Base-by-base conservation (phyloP, 495 filamentous ascomycete genomes). In the Clavariopsis aquatica region DNA sequence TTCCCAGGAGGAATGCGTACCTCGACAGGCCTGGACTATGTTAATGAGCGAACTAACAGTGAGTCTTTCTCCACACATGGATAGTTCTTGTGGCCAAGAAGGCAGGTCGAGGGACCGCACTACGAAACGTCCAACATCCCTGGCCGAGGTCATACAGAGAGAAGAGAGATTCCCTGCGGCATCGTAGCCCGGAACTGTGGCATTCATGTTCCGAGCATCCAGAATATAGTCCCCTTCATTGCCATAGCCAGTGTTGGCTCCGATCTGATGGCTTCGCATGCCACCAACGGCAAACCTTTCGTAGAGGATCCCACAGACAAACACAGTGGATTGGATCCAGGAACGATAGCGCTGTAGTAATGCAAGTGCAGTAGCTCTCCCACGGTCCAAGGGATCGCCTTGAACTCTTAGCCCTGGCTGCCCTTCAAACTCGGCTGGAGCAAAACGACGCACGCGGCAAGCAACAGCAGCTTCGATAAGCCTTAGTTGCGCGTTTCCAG, bases 351-450 rank as follows among this genome's bases (percentile, higher is more conserved):
- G 73, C 43, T 79, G 79, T 15, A 92, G 80, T 5, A 80, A 75
- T 20, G 79, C 76, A 17, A 86, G 77, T 1, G 85, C 85, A 9
- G 76, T 75, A 36, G 82, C 76, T 62, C 83, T 80, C 5, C 86
- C 85, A 36, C 87, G 86, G 65, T 84, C 78, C 47, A 80, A 72
- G 1, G 73, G 74, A 47, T 80, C 74, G 73, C 79, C 69, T 34
- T 73, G 53, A 73, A 71, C 66, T 72, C 79, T 77, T 17, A 77
- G 66, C n/a, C 63, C 65, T 17, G 80, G 79, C 7, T 71, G 69
- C 2, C 88, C 87, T 75, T 91, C 89, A 57, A 90, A 92, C 68
- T 91, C 89, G 2, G 89, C 89, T 13, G 89, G 89, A 17, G 87
- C 85, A 70, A 91, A 91, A 22, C 85, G 80, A 24, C 81, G 80